phyloP scores from a whole-genome alignment of 2,329 filamentous ascomycete species.

The Fusarium dlaminii region DNA sequence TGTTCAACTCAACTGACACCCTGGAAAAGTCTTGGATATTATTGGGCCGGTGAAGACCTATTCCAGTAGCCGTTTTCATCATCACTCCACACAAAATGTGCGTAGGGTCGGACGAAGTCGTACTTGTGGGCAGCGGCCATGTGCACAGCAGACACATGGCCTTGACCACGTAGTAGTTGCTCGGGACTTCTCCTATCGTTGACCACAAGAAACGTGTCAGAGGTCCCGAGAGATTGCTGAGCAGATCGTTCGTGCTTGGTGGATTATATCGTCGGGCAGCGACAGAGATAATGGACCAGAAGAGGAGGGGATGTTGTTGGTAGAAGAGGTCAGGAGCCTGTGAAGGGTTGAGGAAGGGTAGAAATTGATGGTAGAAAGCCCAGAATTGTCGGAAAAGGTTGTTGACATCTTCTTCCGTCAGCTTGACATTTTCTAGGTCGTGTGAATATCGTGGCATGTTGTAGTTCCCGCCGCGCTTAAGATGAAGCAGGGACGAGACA shows the following conservation, averaged over 20 bases:
- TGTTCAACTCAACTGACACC: conserved; percentile 77
- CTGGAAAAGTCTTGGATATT: conserved; percentile 86
- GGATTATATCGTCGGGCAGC: conserved; percentile 75
- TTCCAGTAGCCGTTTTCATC: conserved; percentile 88
- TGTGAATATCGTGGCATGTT: conserved; percentile 67
- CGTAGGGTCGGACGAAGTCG: conserved; percentile 80
- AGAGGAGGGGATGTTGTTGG: conserved; percentile 80
- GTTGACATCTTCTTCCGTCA: conserved; percentile 70
- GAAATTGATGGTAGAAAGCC: conserved; percentile 77
- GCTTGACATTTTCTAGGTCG: conserved; percentile 70
- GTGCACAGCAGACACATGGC: conserved; percentile 82
- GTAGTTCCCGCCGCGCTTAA: conserved; percentile 72
- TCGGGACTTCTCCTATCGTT: conserved; percentile 79
- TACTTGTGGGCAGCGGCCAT: conserved; percentile 85
- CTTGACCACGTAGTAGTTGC: conserved; percentile 83
- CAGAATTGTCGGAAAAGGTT: conserved; percentile 80
- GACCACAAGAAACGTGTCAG: conserved; percentile 79
- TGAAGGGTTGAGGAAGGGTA: conserved; percentile 76
- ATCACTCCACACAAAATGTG: conserved; percentile 84
- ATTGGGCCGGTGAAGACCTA: conserved; percentile 81
- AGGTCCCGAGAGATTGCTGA: conserved; percentile 73
- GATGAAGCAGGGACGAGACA: conserved; percentile 71
- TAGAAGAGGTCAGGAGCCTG: conserved; percentile 78
- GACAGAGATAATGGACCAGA: conserved; percentile 84
- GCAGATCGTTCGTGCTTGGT: conserved; percentile 65